phyloP scores from a whole-genome alignment of 768 basidiomycete genomes.

The Lepiota subincarnata region DNA sequence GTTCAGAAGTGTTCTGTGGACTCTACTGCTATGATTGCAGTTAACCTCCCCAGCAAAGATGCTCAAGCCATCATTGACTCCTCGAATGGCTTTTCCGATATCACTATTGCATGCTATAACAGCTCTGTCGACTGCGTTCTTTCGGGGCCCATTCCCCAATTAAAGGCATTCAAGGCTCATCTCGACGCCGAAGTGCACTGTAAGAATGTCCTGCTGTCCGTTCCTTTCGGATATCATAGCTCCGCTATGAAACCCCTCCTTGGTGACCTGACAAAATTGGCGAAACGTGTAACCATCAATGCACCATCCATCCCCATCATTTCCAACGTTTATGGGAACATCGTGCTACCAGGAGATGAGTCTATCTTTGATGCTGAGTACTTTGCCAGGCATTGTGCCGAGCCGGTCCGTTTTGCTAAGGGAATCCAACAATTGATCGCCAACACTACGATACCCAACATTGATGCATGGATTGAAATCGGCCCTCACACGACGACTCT shows the following conservation, averaged over 20 bases:
- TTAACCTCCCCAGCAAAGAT: constrained; percentile 34
- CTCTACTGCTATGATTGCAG: constrained; percentile 58
- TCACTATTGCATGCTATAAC: constrained; percentile 60
- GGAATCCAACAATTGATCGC: constrained; percentile 39
- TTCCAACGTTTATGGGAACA: constrained; percentile 54
- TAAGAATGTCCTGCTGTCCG: constrained; percentile 40
- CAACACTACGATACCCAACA: constrained; percentile 19
- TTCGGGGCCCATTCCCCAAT: constrained; percentile 45
- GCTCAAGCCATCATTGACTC: constrained; percentile 32
- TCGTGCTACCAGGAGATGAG: constrained; percentile 50
- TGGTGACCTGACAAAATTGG: constrained; percentile 39
- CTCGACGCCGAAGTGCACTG: constrained; percentile 32
- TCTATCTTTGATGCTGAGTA: constrained; percentile 46
- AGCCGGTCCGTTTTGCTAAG: constrained; percentile 54
- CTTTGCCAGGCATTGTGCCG: constrained; percentile 53
- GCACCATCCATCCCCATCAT: constrained; percentile 54
- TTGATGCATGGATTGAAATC: constrained; percentile 58
- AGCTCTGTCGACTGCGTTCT: constrained; percentile 54
- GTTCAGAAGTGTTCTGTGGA: constrained; percentile 37
- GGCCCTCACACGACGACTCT: constrained; percentile 57
- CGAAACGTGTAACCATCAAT: constrained; percentile 30
- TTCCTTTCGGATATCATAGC: constrained; percentile 65
- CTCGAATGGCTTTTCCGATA: constrained; percentile 27
- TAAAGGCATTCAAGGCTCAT: constrained; percentile 36
- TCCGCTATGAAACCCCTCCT: constrained; percentile 55